Conservation (phyloP, 176 grass and related monocot species). For the Carex scoparia region DNA sequence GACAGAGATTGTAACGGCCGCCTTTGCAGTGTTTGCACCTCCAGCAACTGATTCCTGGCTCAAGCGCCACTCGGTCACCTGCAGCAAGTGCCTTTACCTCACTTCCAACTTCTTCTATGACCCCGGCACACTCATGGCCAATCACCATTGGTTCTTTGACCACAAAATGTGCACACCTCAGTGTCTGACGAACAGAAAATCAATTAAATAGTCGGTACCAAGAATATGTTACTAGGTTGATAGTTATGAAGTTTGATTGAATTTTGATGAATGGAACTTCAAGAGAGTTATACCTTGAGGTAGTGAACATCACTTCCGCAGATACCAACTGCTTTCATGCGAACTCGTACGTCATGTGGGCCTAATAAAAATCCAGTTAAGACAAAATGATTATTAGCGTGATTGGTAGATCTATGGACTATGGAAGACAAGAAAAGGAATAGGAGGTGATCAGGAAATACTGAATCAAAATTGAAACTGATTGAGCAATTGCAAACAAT, state of each 20-base stretch:
- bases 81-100: constrained; percentile 43
- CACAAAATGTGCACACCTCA: constrained; percentile 79
- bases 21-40: constrained; percentile 84
- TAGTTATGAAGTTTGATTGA: not conserved
- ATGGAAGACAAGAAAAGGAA: not conserved
- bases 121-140: constrained; percentile 87
- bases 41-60: constrained; percentile 85
- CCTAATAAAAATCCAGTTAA: constrained; percentile 33
- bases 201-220: not conserved
- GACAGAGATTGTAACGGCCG: constrained; percentile 88
- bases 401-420: not conserved
- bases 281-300: constrained; percentile 56
- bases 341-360: constrained; percentile 60
- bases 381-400: not conserved
- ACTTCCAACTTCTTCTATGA: constrained; percentile 71
- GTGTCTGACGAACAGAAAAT: constrained; percentile 30
- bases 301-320: constrained; percentile 96
- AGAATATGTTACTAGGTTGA: not conserved
- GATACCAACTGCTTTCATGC: constrained; percentile 95
- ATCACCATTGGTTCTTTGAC: constrained; percentile 95
- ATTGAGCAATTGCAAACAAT: not conserved
- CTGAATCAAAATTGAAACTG: not conserved
- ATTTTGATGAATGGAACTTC: not conserved
- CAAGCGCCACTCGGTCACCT: constrained; percentile 79
- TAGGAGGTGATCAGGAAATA: not conserved